These are phyloP conservation scores for Lipomyces lipofer DNA, from an alignment of 805 yeast species.

Conservation along the genomic window DNA sequence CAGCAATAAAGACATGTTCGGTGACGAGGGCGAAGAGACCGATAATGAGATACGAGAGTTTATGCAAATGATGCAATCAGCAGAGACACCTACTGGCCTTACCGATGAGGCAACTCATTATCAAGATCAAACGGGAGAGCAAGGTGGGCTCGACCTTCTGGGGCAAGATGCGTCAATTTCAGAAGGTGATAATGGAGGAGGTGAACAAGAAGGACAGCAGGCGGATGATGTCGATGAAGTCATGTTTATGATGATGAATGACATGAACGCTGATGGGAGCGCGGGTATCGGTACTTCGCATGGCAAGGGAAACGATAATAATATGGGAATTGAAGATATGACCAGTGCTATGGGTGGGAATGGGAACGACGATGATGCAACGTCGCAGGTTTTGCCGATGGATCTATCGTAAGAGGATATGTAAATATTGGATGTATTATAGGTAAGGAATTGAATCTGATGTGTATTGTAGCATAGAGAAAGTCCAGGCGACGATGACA, in stretches of 20 bases:
- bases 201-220: not conserved
- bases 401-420: too few species aligned
- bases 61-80: constrained; percentile 21
- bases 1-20: not conserved
- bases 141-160: too few species aligned
- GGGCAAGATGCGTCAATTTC: not conserved
- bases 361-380: not conserved
- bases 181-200: not conserved
- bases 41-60: constrained; percentile 17
- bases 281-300: not conserved
- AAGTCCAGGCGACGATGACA: too few species aligned
- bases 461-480: too few species aligned
- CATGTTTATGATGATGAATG: not conserved
- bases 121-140: not conserved
- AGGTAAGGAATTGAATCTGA: too few species aligned
- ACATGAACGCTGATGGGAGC: not conserved
- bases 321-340: not conserved
- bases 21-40: not conserved
- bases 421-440: too few species aligned
- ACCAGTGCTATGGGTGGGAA: not conserved
- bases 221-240: too few species aligned
- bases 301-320: not conserved
- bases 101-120: too few species aligned
- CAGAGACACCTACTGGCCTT: too few species aligned
- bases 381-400: not conserved